Evolutionary conservation across 75 land plant species (phyloP).

Genomic region (Cunninghamia lanceolata): DNA sequence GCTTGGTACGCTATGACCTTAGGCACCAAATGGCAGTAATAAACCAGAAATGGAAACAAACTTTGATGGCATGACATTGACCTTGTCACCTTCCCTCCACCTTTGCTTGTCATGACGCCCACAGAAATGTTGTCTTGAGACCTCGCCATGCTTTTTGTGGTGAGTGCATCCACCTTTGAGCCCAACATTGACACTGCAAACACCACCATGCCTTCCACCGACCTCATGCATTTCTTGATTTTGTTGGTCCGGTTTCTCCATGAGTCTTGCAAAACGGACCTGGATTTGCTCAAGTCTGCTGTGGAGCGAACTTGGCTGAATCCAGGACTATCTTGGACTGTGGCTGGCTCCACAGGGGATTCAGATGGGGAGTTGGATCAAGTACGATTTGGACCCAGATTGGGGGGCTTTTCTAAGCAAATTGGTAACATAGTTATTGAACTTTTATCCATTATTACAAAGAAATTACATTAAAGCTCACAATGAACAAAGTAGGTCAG

Average conservation of each 20-base stretch:
- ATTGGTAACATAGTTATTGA: no score
- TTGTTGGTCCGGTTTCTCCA: background rate
- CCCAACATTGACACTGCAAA: constrained; percentile 18
- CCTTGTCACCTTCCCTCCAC: constrained; percentile 7
- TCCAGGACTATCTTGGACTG: no score
- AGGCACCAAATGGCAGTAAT: constrained; percentile 25
- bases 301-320: no score
- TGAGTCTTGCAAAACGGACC: no score
- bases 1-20: constrained; percentile 51
- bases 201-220: constrained; percentile 22
- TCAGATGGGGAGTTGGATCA: no score
- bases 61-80: constrained; percentile 17
- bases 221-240: constrained; percentile 9
- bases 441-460: no score
- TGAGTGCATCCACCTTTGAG: background rate
- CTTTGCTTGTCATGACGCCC: background rate
- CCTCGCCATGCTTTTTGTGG: constrained; percentile 10
- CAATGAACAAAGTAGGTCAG: no score
- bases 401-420: no score
- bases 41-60: constrained; percentile 23
- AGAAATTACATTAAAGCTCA: no score
- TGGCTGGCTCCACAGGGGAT: no score
- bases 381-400: no score
- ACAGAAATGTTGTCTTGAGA: background rate
- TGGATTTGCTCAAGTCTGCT: no score